Conservation (phyloP, 805 yeast species). For the Wickerhamiella lipophila region DNA sequence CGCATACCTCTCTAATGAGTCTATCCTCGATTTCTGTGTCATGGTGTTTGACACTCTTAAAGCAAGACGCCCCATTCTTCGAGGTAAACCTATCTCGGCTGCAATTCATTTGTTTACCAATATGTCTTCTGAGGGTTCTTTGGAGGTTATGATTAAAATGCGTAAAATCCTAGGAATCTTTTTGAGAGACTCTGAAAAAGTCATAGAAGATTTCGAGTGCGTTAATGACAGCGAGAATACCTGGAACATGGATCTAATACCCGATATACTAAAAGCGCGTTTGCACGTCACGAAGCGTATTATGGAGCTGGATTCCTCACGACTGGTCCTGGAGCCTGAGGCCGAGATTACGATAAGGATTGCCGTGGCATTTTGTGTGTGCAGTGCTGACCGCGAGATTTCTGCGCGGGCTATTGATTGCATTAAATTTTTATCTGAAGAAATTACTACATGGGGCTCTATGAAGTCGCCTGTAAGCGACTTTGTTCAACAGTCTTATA, state of each 20-base stretch:
- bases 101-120: background rate
- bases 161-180: background rate
- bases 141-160: background rate
- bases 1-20: background rate
- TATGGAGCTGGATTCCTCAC: background rate
- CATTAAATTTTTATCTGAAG: background rate
- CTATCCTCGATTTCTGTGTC: background rate
- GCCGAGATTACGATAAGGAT: background rate
- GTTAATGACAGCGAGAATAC: background rate
- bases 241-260: conserved; percentile 7
- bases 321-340: background rate
- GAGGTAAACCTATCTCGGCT: background rate
- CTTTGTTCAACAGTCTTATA: background rate
- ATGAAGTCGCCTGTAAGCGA: background rate
- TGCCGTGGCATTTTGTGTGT: background rate
- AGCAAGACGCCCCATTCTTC: background rate
- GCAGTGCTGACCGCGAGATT: background rate
- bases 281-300: background rate
- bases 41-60: background rate
- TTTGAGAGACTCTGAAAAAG: background rate
- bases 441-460: background rate
- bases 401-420: background rate
- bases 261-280: conserved; percentile 1
- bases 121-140: background rate
- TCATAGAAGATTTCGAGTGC: background rate